Percentiles rank a stretch among this genome's conserved stretches.
These are phyloP conservation scores for Coelastrella sp. DNA, from an alignment of 139 green algal genomes.

Conservation along the genomic window DNA sequence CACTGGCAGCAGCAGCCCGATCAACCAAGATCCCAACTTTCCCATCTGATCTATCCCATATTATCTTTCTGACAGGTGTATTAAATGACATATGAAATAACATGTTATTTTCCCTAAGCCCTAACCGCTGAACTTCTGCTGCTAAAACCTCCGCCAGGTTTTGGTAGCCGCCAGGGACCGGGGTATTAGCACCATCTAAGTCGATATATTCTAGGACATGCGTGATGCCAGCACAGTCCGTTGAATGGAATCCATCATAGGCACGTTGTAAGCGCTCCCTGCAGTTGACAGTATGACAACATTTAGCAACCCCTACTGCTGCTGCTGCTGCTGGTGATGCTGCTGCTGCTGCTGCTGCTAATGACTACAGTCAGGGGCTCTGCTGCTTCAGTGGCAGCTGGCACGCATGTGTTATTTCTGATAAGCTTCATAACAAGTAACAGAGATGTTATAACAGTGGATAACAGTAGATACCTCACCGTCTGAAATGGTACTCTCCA, in stretches of 20 bases:
- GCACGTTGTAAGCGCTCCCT: conserved; percentile 58
- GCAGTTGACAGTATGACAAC: not conserved
- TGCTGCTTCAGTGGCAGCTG: not conserved
- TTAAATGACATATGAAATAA: conserved; percentile 3
- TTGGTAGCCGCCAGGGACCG: conserved; percentile 54
- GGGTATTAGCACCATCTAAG: conserved; percentile 55
- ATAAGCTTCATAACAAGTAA: too few relatives aligned
- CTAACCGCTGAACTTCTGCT: not conserved
- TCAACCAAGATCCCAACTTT: not conserved
- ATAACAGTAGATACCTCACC: too few relatives aligned
- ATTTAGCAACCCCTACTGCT: not conserved
- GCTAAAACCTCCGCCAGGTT: conserved; percentile 44
- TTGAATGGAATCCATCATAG: conserved; percentile 60
- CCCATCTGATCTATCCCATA: conserved; percentile 16
- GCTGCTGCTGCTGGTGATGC: conserved; percentile 9
- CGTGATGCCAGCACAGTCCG: conserved; percentile 45
- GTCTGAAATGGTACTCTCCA: too few relatives aligned
- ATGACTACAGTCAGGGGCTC: not conserved
- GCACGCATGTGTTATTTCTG: too few relatives aligned
- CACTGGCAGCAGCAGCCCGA: not conserved
- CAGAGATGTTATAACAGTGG: too few relatives aligned
- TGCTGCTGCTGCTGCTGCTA: conserved; percentile 22
- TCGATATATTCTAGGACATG: conserved; percentile 52
- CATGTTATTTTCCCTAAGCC: not conserved
- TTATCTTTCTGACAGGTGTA: conserved; percentile 43